These are phyloP conservation scores for Domatiomyces catenatus DNA, from an alignment of 2,329 filamentous ascomycete species.

Conservation along the genomic window DNA sequence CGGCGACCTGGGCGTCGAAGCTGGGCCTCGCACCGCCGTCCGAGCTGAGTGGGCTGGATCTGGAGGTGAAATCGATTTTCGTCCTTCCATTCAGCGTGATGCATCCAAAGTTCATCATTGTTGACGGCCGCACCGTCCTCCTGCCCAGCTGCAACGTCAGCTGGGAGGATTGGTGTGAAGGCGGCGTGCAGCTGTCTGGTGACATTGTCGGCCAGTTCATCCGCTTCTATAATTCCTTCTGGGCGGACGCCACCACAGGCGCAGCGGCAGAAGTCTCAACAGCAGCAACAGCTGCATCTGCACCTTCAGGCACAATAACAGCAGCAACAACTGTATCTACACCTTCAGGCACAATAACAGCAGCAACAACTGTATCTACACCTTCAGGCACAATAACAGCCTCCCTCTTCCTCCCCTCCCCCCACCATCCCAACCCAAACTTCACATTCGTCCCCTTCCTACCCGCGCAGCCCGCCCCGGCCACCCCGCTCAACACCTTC, in stretches of 20 bases:
- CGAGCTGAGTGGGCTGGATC: conserved; percentile 44
- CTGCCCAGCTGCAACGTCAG: conserved; percentile 72
- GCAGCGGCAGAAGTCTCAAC: background rate
- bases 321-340: background rate
- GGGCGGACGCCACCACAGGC: conserved; percentile 32
- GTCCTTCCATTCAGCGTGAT: conserved; percentile 70
- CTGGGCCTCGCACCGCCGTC: conserved; percentile 48
- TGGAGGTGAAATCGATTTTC: conserved; percentile 63
- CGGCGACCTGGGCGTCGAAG: conserved; percentile 24
- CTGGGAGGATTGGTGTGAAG: conserved; percentile 80
- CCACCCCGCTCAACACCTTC: conserved; percentile 33
- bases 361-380: background rate
- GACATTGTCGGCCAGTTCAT: conserved; percentile 46
- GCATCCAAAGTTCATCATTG: conserved; percentile 68
- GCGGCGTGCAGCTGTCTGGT: conserved; percentile 52
- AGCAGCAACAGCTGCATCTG: background rate
- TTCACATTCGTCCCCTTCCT: conserved; percentile 38
- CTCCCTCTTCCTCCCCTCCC: conserved; percentile 20
- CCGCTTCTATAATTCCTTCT: conserved; percentile 53
- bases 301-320: background rate
- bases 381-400: background rate
- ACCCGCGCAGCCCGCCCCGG: conserved; percentile 30
- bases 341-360: background rate
- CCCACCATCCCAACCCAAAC: conserved; percentile 54
- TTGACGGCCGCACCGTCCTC: conserved; percentile 52